Base-by-base conservation (phyloP, 805 yeast genomes). In the Grigorovia transvaalensis region DNA sequence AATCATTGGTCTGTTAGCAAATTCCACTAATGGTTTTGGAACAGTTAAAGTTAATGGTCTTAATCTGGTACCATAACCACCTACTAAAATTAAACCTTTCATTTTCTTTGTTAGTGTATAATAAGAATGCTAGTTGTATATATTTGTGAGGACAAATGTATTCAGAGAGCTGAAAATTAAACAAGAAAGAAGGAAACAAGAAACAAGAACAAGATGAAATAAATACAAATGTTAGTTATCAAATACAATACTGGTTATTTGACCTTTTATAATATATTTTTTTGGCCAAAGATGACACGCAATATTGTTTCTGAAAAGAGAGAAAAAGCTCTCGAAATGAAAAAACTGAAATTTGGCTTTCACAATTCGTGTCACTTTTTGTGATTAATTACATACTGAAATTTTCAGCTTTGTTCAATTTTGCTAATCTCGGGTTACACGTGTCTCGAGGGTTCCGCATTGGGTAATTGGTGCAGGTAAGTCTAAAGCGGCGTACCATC, bases 61-160 rank as follows among this genome's bases (percentile, higher is more conserved):
- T 78, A 93, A 85, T 78, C 99, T 93, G 68, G 99, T 93, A 80
- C 99, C 99, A 79, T 90, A 93, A 74, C 99, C 99, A 70, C 99
- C 99, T 65, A 91, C 98, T 72, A 91, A 84, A 80, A 91, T 91
- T 74, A 91, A 82, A 71, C 96, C 96, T 79, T 89, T 89, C 97
- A 89, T 88, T 59, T 44, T 70, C n/a, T 46, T n/a, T 23, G 30
- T 8, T 20, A n/a, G 23, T 30, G 45, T 35, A n/a, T 27, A 4
- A 23, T 33, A 20, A 33, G n/a, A 30, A 42, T 43, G 30, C 11
- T 33, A 43, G 27, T 44, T 35, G 45, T 27, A 44, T 20, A 44
- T 38, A 35, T 18, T 41, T n/a, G 45, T 48, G 19, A 29, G 44
- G 45, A 38, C 23, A 51, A 50, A 47, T 54, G 49, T 53, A 49